Evolutionary conservation across 768 basidiomycete genomes (phyloP).

Genomic region (Lentinus brumalis): DNA sequence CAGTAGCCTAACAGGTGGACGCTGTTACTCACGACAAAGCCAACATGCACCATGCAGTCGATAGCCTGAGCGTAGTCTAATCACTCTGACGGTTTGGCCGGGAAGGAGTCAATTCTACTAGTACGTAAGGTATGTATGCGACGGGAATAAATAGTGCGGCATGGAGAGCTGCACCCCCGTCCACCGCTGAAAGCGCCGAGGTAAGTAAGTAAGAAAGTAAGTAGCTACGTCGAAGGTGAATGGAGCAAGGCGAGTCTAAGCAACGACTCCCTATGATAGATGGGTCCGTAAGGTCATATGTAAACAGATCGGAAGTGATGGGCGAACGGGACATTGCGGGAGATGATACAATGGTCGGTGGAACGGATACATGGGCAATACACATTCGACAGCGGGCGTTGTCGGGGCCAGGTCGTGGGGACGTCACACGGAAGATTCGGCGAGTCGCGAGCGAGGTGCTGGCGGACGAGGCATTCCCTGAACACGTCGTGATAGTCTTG

Average conservation of each 20-base stretch:
- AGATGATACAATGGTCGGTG: conserved; percentile 11
- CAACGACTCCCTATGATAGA: background rate
- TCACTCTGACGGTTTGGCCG: background rate
- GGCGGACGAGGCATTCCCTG: conserved; percentile 25
- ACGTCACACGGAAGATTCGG: conserved; percentile 18
- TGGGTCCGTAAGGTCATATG: background rate
- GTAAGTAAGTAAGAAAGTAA: background rate
- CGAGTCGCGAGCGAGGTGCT: conserved; percentile 26
- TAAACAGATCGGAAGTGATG: background rate
- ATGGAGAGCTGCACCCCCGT: background rate
- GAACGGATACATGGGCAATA: conserved; percentile 15
- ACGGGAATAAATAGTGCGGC: background rate
- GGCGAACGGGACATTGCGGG: background rate
- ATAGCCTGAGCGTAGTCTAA: too few relatives aligned
- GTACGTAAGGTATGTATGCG: background rate
- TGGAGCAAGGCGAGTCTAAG: background rate
- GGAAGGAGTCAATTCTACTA: background rate
- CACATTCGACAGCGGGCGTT: background rate
- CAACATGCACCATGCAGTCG: too few relatives aligned
- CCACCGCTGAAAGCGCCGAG: background rate
- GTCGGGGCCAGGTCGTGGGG: too few relatives aligned
- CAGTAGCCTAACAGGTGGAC: too few relatives aligned
- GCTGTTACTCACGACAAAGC: too few relatives aligned
- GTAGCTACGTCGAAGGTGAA: background rate
- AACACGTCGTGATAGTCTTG: conserved; percentile 25